Base-by-base conservation (phyloP, 768 basidiomycete genomes). In the Rhodotorula kratochvilovae region DNA sequence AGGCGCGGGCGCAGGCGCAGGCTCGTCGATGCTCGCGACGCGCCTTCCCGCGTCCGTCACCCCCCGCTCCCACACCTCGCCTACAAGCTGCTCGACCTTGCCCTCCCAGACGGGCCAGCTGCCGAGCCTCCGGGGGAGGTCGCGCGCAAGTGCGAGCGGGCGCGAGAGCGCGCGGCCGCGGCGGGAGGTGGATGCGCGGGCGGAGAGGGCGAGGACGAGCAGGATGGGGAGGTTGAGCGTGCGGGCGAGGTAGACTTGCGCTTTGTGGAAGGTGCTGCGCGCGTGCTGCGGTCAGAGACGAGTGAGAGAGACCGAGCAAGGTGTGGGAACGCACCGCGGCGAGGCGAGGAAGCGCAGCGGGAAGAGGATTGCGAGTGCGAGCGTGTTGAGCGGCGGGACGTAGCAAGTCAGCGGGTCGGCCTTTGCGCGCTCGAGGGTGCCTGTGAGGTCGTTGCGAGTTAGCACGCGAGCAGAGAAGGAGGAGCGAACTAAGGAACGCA, bases 301-400 rank as follows among this genome's bases (percentile, higher is more conserved):
- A 45, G 25, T 39, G 46, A 12, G 12, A 19, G 25, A 25, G 10
- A 43, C 17, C 29, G n/a, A 29, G 43, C 46, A 46, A 6, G 27
- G 27, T 5, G 35, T 5, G 45, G 6, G 35, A 21, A 56, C 64
- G 33, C 7, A 97, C 68, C 94, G 84, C 16, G 93, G 92, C 13
- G 85, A 85, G 33, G 95, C 83, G 62, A 92, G 81, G 79, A 90
- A 93, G 73, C 88, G 90, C 31, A 90, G 84, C 3, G 96, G 93
- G 71, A 93, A 83, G 85, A 99, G 89, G 72, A 95, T 83, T 62
- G 87, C 86, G 23, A 98, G 82, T 0, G 95, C 96, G 54, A 94
- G 70, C 12, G 97, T 81, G 80, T 98, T 99, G 77, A 98, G 81
- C 0, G 96, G 96, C 1, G 95, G 89, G 77, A 93, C 91, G 79